A percentile compares a stretch with the other conserved stretches of the same genome.
Conservation (phyloP, 805 yeast genomes). For the Barnettozyma wickerhamii region DNA sequence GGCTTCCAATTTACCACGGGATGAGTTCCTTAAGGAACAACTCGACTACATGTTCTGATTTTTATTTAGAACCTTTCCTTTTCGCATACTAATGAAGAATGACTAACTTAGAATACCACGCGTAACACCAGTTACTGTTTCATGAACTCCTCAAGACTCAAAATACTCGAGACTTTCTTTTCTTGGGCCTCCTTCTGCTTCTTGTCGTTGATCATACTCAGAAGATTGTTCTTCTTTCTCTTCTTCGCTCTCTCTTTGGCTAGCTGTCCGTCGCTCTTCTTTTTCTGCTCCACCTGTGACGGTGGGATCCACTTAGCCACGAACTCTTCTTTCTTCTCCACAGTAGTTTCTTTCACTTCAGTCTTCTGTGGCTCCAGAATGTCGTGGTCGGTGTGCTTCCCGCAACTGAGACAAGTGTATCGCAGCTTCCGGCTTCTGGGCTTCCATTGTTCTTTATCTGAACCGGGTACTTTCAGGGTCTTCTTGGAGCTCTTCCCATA, state of each 20-base stretch:
- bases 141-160: conserved; percentile 51
- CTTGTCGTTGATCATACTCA: conserved; percentile 38
- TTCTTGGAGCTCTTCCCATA: conserved; percentile 3
- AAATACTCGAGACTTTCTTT: conserved; percentile 28
- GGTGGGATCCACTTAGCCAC: conserved; percentile 25
- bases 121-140: conserved; percentile 16
- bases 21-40: background rate
- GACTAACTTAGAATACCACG: too few relatives aligned
- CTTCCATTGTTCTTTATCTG: conserved; percentile 7
- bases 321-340: conserved; percentile 9
- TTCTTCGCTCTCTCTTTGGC: conserved; percentile 42
- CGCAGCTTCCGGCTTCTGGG: conserved; percentile 19
- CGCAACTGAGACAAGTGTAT: conserved; percentile 29
- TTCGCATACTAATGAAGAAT: too few relatives aligned
- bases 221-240: conserved; percentile 40
- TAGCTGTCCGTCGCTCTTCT: conserved; percentile 13
- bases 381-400: conserved; percentile 14
- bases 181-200: conserved; percentile 33
- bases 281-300: background rate
- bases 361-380: conserved; percentile 12
- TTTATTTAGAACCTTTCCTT: too few relatives aligned
- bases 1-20: background rate
- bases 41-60: conserved; percentile 4
- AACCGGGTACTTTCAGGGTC: background rate
- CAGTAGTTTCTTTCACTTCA: background rate